These are phyloP conservation scores for Xenosphaeropsis pyriputrescens DNA, from an alignment of 2,329 filamentous ascomycete species.

Conservation along the genomic window DNA sequence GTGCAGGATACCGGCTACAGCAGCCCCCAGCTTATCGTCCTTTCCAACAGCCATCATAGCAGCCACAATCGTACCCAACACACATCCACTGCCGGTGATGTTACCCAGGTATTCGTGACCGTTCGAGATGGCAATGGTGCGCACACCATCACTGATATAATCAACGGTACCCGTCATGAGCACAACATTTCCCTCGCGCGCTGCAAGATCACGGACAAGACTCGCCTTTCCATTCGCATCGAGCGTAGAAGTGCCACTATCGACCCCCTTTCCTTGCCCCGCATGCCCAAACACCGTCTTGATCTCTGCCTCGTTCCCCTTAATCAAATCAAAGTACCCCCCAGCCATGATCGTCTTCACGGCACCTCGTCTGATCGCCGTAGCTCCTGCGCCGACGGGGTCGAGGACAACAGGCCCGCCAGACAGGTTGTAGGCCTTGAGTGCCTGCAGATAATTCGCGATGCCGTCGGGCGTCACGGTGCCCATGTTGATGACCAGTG, in stretches of 20 bases:
- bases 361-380: conserved; percentile 53
- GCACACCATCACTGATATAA: conserved; percentile 58
- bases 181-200: conserved; percentile 53
- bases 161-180: conserved; percentile 74
- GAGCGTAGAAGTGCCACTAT: conserved; percentile 48
- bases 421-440: conserved; percentile 66
- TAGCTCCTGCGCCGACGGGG: conserved; percentile 83
- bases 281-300: conserved; percentile 49
- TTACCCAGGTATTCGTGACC: conserved; percentile 57
- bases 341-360: conserved; percentile 54
- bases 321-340: conserved; percentile 78
- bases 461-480: conserved; percentile 68
- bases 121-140: conserved; percentile 56
- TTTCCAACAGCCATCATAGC: conserved; percentile 52
- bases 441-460: conserved; percentile 55
- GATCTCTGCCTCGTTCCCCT: conserved; percentile 88
- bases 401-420: conserved; percentile 72
- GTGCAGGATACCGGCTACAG: conserved; percentile 57
- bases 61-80: conserved; percentile 68
- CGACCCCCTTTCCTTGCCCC: conserved; percentile 67
- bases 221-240: conserved; percentile 37
- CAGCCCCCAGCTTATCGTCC: conserved; percentile 55
- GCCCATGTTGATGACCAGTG: conserved; percentile 89
- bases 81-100: conserved; percentile 74
- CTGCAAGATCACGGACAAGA: conserved; percentile 53